phyloP scores from a whole-genome alignment of 2,329 filamentous ascomycete genomes.

The Thelonectria olida region DNA sequence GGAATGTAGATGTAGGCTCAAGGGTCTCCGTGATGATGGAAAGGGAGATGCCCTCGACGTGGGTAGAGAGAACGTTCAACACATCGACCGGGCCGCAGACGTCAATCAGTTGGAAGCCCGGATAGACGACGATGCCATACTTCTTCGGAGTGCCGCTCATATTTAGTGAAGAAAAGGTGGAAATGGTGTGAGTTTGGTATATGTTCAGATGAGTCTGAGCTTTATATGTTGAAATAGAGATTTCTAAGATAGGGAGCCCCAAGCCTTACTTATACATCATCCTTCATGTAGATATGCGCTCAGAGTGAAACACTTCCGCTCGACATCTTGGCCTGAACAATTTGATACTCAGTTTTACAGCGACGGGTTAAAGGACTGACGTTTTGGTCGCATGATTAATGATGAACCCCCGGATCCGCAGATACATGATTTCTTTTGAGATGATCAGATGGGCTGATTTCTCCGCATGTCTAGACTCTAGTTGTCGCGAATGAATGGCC shows the following conservation, averaged over 20 bases:
- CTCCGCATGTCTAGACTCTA: neutral
- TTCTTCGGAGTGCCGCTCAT: neutral
- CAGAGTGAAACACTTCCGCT: neutral
- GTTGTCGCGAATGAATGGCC: neutral
- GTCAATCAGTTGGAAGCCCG: slow-evolving; percentile 49
- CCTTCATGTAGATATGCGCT: no score
- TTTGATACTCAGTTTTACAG: neutral
- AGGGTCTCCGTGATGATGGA: slow-evolving; percentile 18
- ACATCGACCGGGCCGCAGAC: slow-evolving; percentile 36
- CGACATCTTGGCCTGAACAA: neutral
- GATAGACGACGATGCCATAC: slow-evolving; percentile 46
- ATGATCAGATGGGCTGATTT: neutral
- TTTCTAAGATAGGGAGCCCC: neutral
- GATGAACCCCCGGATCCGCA: neutral
- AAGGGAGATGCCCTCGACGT: slow-evolving; percentile 13
- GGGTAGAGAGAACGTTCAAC: slow-evolving; percentile 19
- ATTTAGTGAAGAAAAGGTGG: neutral
- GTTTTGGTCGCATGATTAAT: neutral
- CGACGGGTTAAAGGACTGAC: neutral
- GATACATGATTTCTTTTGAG: neutral
- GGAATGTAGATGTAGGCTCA: slow-evolving; percentile 19
- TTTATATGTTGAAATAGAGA: neutral
- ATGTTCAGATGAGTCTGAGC: neutral
- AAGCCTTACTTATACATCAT: neutral
- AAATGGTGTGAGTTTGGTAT: neutral